Base-by-base conservation (phyloP, 805 yeast genomes). In the Brettanomyces nanus region DNA sequence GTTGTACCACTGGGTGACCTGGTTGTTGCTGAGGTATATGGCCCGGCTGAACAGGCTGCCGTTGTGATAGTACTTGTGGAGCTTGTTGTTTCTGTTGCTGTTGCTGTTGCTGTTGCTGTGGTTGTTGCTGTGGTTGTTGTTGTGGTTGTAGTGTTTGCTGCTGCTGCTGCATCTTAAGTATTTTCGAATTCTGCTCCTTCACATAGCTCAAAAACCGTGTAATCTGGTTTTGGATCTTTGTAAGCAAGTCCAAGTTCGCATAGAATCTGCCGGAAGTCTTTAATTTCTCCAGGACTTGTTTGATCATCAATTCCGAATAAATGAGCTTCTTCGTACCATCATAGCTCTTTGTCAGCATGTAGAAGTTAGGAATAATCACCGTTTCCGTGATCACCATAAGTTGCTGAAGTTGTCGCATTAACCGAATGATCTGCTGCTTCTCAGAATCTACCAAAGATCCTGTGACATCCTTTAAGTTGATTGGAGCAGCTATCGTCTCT, bases 271-370 rank as follows among this genome's bases (percentile, higher is more conserved):
- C 58, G 4, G 49, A 45, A 25, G 45, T 46, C 41, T 77, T 72
- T 46, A 85, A 65, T 33, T 73, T 77, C 36, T 85, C 92, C 47
- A 80, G 61, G 43, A 85, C 82, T 53, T 80, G 82, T 51, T 77
- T 80, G 31, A 85, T 77, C 80, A 85, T 80, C 43, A 77, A 71
- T 58, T 85, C 79, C 68, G 84, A 75, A 53, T 83, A 89, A 42
- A 87, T 69, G 42, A 87, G 71, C 47, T 84, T 73, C 50, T 75
- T 77, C 1, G 95, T 81, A 7, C 85, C 89, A 35, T 78, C 84
- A 35, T 69, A 71, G 55, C 82, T 83, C 48, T 80, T 77, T 1
- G 95, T 82, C 43, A 85, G 66, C 41, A 81, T 71, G 52, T 74
- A 86, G 50, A 84, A 85, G 52, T 83, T 78, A 27, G 94, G 86